These are phyloP conservation scores for Sporisorium graminicola DNA, from an alignment of 1,284 basidiomycete genomes.

Conservation along the genomic window DNA sequence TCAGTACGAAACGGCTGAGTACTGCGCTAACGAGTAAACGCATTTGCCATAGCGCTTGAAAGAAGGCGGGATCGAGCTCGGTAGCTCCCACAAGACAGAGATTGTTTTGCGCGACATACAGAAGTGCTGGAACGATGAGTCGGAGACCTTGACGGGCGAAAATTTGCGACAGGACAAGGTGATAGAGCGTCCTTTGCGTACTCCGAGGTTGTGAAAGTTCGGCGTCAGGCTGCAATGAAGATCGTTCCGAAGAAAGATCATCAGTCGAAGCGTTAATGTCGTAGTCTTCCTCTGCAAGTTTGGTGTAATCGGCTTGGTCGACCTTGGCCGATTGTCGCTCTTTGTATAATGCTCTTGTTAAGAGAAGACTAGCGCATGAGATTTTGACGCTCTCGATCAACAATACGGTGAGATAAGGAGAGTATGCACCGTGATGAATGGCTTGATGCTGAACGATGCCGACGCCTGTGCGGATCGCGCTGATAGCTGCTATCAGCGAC, in stretches of 20 bases:
- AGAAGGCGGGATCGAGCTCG: constrained; percentile 30
- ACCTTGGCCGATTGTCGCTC: not conserved
- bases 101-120: constrained; percentile 47
- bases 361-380: constrained; percentile 8
- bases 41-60: constrained; percentile 42
- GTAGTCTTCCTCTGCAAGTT: no score
- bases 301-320: no score
- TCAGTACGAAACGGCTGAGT: constrained; percentile 27
- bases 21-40: constrained; percentile 27
- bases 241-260: no score
- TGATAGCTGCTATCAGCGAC: no score
- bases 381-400: constrained; percentile 33
- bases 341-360: constrained; percentile 16
- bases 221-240: no score
- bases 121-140: constrained; percentile 26
- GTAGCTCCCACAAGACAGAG: constrained; percentile 32
- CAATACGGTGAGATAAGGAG: constrained; percentile 26
- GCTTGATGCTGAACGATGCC: constrained; percentile 33
- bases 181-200: no score
- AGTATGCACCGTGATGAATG: constrained; percentile 24
- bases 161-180: constrained; percentile 9
- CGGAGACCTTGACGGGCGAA: constrained; percentile 18
- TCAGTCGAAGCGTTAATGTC: no score
- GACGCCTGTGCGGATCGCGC: not conserved
- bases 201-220: no score